These are phyloP conservation scores for Erysiphe pulchra DNA, from an alignment of 2,329 filamentous ascomycete species.

Conservation along the genomic window DNA sequence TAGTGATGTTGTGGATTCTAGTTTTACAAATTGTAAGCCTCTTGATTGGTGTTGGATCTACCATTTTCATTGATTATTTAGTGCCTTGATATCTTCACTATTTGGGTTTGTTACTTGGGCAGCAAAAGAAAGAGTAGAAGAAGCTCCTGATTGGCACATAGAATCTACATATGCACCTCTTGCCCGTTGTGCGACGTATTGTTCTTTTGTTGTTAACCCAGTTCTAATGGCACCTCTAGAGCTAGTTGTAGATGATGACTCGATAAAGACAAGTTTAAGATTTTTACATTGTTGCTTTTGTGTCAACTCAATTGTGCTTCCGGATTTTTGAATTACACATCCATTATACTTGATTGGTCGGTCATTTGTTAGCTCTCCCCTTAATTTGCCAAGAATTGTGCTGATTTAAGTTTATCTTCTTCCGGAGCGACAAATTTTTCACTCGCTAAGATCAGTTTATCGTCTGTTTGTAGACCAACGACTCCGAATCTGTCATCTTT, in stretches of 20 bases:
- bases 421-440: not conserved
- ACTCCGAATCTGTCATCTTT: conserved; percentile 1
- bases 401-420: conserved; percentile 1
- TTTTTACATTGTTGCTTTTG: conserved; percentile 1
- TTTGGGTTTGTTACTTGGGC: not conserved
- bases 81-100: not conserved
- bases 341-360: not conserved
- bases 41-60: not conserved
- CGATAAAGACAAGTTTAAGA: not conserved
- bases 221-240: not conserved
- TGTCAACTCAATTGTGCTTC: not conserved
- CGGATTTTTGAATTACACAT: not conserved
- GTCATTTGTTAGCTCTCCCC: not conserved
- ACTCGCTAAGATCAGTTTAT: conserved; percentile 2
- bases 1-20: not conserved
- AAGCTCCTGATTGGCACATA: no score
- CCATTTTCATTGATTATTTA: not conserved
- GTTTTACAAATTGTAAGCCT: not conserved
- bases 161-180: no score
- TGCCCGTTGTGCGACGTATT: conserved; percentile 1
- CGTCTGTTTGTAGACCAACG: conserved; percentile 3
- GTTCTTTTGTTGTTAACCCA: not conserved
- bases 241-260: not conserved
- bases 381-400: conserved; percentile 1
- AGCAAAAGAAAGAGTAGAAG: not conserved